A percentile compares a stretch with the other conserved stretches of the same genome.
Evolutionary conservation across 2,329 filamentous ascomycete species (phyloP).

Genomic region (Cladobotryum mycophilum): DNA sequence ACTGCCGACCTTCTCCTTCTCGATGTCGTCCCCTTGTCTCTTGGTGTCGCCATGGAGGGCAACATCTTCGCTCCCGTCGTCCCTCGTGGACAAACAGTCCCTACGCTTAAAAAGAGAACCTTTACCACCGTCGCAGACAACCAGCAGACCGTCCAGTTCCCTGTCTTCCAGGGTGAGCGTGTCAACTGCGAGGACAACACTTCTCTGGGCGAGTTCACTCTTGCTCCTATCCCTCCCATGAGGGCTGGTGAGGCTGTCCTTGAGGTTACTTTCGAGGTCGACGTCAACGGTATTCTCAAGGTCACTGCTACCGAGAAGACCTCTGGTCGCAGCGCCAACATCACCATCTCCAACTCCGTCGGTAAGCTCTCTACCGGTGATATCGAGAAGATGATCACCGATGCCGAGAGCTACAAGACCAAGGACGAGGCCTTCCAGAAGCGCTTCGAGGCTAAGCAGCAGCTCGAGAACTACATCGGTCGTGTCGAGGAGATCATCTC

Average conservation of each 20-base stretch:
- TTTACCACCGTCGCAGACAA: conserved; percentile 81
- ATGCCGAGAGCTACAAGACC: conserved; percentile 98
- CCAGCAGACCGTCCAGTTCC: conserved; percentile 70
- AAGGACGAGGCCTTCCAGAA: conserved; percentile 98
- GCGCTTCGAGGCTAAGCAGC: conserved; percentile 98
- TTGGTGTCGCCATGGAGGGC: conserved; percentile 99
- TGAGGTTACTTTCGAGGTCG: conserved; percentile 98
- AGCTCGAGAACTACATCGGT: conserved; percentile 97
- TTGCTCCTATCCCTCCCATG: conserved; percentile 83
- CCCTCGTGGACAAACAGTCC: conserved; percentile 68
- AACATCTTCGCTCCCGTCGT: conserved; percentile 98
- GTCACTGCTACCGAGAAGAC: conserved; percentile 99
- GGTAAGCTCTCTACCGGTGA: conserved; percentile 92
- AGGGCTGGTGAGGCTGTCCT: conserved; percentile 92
- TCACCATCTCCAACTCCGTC: conserved; percentile 99
- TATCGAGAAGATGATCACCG: conserved; percentile 97
- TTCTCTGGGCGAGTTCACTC: conserved; percentile 92
- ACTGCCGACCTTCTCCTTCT: conserved; percentile 91
- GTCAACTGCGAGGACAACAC: conserved; percentile 99
- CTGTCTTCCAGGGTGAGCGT: conserved; percentile 92
- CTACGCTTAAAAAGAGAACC: conserved; percentile 76
- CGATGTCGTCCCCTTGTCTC: conserved; percentile 91
- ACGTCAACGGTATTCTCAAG: conserved; percentile 99
- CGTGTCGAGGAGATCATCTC: conserved; percentile 98
- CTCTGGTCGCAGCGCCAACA: conserved; percentile 95